Evolutionary conservation across 208 protist species (phyloP).

Genomic region (Trypanosoma platydactyli): DNA sequence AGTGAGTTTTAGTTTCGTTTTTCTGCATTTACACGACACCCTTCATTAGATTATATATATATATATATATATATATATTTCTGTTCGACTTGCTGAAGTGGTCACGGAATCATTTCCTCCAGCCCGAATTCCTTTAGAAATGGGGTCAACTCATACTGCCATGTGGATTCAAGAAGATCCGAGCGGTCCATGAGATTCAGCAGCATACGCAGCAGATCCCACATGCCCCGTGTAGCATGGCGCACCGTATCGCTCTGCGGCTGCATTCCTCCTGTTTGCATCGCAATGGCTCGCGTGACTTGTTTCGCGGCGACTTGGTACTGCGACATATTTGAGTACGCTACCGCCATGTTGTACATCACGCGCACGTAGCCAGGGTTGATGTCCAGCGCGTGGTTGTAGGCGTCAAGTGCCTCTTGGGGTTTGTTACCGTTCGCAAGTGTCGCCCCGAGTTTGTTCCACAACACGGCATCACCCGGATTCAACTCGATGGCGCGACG

Average conservation of each 20-base stretch:
- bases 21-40: no score
- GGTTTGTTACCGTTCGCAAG: conserved; percentile 78
- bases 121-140: conserved; percentile 80
- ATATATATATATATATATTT: not conserved
- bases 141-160: conserved; percentile 52
- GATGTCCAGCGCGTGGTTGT: conserved; percentile 85
- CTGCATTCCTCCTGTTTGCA: conserved; percentile 73
- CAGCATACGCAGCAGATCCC: conserved; percentile 85
- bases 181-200: conserved; percentile 82
- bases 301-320: conserved; percentile 67
- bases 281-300: conserved; percentile 71
- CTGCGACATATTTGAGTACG: conserved; percentile 78
- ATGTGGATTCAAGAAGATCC: conserved; percentile 78
- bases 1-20: no score
- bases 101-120: conserved; percentile 50
- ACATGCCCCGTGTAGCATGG: conserved; percentile 66
- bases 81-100: no score
- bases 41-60: no score
- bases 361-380: conserved; percentile 87
- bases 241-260: conserved; percentile 53
- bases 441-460: conserved; percentile 92
- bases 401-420: conserved; percentile 80
- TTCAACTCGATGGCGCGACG: conserved; percentile 66
- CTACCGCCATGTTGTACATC: conserved; percentile 90
- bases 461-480: conserved; percentile 73